These are phyloP conservation scores for Astrothelium macrocarpum DNA, from an alignment of 495 filamentous ascomycete species.

Conservation along the genomic window DNA sequence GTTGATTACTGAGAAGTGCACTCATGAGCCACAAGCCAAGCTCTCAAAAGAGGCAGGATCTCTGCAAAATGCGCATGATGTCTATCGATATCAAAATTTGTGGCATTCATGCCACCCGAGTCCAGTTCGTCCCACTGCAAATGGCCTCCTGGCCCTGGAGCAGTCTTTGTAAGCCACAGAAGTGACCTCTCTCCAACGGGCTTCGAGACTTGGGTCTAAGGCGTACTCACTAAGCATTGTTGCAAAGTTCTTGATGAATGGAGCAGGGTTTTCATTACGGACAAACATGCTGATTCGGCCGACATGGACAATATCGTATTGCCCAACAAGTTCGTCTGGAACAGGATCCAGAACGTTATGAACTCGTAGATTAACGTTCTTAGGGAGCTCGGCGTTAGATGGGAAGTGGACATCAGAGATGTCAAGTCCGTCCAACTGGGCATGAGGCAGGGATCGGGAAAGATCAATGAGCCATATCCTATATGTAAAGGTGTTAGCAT, in stretches of 20 bases:
- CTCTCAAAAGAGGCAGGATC: not conserved
- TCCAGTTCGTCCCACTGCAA: slow-evolving; percentile 33
- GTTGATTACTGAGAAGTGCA: not conserved
- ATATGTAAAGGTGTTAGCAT: not conserved
- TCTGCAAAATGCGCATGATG: not conserved
- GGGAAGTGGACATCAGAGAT: slow-evolving; percentile 13
- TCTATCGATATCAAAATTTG: not conserved
- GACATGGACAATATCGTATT: slow-evolving; percentile 15
- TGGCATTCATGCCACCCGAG: not conserved
- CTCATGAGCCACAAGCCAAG: not conserved
- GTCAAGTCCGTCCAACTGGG: slow-evolving; percentile 12
- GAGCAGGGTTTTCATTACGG: slow-evolving; percentile 16
- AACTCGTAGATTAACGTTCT: slow-evolving; percentile 7
- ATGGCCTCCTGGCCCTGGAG: slow-evolving; percentile 29
- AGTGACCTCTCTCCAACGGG: not conserved
- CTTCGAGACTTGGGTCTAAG: not conserved
- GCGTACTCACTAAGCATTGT: slow-evolving; percentile 20
- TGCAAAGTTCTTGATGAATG: slow-evolving; percentile 21
- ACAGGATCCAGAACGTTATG: slow-evolving; percentile 5
- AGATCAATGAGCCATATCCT: slow-evolving; percentile 3
- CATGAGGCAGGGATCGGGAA: not conserved
- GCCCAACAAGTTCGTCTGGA: not conserved
- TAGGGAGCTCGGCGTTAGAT: slow-evolving; percentile 7
- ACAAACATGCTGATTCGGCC: slow-evolving; percentile 25
- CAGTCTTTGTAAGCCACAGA: not conserved